These are phyloP conservation scores for Zanthoxylum bungeanum DNA, from an alignment of 345 rosid genomes.

Conservation along the genomic window DNA sequence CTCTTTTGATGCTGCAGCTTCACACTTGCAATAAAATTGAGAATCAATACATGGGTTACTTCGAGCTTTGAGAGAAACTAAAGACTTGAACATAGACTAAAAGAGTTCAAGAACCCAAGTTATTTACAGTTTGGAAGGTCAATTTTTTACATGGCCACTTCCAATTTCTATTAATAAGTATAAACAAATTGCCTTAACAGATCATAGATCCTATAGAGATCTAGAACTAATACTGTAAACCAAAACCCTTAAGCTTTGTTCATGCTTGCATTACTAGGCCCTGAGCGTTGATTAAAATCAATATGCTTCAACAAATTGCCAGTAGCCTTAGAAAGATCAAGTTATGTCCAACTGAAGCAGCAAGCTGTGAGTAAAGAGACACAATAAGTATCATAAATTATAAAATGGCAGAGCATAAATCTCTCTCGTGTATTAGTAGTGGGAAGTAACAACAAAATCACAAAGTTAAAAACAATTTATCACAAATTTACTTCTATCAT, in stretches of 20 bases:
- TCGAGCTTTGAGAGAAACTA: too few relatives aligned
- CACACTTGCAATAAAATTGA: background rate
- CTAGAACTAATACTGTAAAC: background rate
- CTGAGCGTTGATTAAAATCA: background rate
- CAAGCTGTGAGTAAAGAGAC: too few relatives aligned
- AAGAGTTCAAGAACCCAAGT: background rate
- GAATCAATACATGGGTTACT: background rate
- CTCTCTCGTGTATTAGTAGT: too few relatives aligned
- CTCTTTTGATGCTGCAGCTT: background rate
- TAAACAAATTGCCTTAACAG: background rate
- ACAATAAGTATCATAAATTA: too few relatives aligned
- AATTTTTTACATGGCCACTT: slow-evolving; percentile 3
- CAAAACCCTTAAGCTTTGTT: background rate
- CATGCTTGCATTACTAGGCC: slow-evolving; percentile 2
- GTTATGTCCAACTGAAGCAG: too few relatives aligned
- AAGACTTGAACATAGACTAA: too few relatives aligned
- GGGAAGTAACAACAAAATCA: too few relatives aligned
- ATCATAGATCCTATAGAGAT: background rate
- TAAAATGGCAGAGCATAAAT: too few relatives aligned
- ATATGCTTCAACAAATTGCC: too few relatives aligned
- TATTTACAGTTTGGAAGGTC: slow-evolving; percentile 9
- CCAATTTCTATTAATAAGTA: slow-evolving; percentile 5
- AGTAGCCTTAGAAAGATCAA: too few relatives aligned
- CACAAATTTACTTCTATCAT: too few relatives aligned
- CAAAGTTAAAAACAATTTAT: too few relatives aligned